Evolutionary conservation across 139 green algal genomes (phyloP).

Genomic region (Micromonas pusilla): DNA sequence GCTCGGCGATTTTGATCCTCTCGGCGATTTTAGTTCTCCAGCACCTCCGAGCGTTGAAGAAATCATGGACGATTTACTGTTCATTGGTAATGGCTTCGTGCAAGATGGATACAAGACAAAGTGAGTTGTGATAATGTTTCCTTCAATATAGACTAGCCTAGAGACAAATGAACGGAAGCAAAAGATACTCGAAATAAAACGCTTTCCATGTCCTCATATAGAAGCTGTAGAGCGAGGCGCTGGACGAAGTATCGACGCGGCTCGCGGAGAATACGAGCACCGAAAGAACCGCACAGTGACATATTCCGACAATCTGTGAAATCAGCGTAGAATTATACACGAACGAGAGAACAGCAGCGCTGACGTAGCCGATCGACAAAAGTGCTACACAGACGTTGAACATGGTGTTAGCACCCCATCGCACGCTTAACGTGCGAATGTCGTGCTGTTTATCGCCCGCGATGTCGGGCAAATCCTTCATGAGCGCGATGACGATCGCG

Average conservation of each 20-base stretch:
- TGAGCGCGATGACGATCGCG: constrained; percentile 89
- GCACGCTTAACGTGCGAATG: neutral
- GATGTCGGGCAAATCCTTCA: constrained; percentile 59
- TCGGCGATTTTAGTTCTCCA: neutral
- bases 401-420: neutral
- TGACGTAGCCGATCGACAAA: neutral
- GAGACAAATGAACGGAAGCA: too few relatives aligned
- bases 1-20: neutral
- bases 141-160: too few relatives aligned
- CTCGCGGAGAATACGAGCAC: neutral
- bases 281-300: neutral
- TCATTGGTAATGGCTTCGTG: neutral
- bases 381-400: neutral
- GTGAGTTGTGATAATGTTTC: neutral
- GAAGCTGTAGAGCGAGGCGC: neutral
- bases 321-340: neutral
- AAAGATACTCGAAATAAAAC: neutral
- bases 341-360: neutral
- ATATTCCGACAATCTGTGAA: neutral
- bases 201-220: neutral
- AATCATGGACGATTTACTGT: neutral
- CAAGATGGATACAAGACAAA: neutral
- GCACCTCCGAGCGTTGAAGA: neutral
- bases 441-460: neutral
- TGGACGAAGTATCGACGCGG: neutral